Base-by-base conservation (phyloP, 1,284 basidiomycete species). In the Cryptococcus wingfieldii region DNA sequence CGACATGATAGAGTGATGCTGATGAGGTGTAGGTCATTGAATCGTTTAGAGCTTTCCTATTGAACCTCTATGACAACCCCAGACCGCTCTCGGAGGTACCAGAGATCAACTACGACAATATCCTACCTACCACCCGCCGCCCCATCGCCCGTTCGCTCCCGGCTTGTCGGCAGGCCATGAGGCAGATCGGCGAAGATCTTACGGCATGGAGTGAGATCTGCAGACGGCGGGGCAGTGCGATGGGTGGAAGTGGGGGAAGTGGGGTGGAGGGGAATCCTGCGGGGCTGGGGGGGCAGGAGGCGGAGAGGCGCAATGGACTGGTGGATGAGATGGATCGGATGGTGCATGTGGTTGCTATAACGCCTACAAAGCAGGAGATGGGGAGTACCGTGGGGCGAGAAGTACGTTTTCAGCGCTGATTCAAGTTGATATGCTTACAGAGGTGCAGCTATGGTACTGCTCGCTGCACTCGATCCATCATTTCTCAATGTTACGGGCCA, bases 381-480 rank as follows among this genome's bases (percentile, higher is more conserved):
- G 53, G 54, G 8, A 68, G 64, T 38, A 72, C 64, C 14, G 38
- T 74, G 2, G 74, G 71, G 1, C 59, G 72, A 38, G 73, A 74
- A 61, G 72, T 73, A 50, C 59, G 73, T 61, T n/a, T 23, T 38
- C 45, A 6, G 48, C 10, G 14, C 14, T 9, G 16, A 7, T 10
- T 12, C 16, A n/a, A 13, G 44, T 25, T 14, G 25, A 39, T 12
- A 16, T 34, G 51, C 61, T 63, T 44, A 60, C 27, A 27, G 14
- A 25, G 18, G 23, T 18, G 18, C 47, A 76, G 74, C 60, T 76
- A 5, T 75, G 72, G 72, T 76, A 73, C 56, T 70, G 68, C 55
- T 67, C 73, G 14, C 55, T 74, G 14, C 72, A 75, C 51, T 66
- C 72, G 4, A 75, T 76, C 16, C 72, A 75, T 47, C 74, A 76